These are phyloP conservation scores for Gossypium sturtianum DNA, from an alignment of 345 rosid genomes.

Conservation along the genomic window DNA sequence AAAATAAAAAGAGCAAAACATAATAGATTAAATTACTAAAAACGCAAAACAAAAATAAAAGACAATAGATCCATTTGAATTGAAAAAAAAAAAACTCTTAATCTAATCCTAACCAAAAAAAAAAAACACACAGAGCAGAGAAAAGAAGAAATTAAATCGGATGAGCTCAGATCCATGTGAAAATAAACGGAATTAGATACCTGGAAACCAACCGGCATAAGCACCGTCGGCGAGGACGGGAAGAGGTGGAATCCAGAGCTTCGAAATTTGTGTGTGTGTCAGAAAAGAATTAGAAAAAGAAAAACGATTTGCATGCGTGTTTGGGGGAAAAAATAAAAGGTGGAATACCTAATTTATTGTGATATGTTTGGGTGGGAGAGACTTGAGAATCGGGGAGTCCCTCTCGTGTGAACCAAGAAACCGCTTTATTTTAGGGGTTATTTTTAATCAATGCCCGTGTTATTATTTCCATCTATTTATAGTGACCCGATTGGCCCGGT, in stretches of 20 bases:
- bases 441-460: neutral
- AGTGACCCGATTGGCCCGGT: neutral
- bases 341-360: neutral
- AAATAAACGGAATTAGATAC: slow-evolving; percentile 21
- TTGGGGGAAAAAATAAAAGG: neutral
- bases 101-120: neutral
- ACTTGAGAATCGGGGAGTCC: neutral
- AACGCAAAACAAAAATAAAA: neutral
- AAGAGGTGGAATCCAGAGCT: slow-evolving; percentile 59
- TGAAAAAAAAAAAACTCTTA: neutral
- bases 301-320: neutral
- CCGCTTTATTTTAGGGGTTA: neutral
- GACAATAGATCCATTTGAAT: neutral
- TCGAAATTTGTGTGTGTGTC: slow-evolving; percentile 21
- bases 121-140: neutral
- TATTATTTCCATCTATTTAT: no score
- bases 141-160: neutral
- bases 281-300: neutral
- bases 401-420: slow-evolving; percentile 5
- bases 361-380: neutral
- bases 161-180: neutral
- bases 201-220: slow-evolving; percentile 71
- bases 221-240: slow-evolving; percentile 83
- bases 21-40: neutral
- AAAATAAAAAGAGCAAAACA: neutral